phyloP scores from a whole-genome alignment of 148 eudicot genomes.

The Silene latifolia region DNA sequence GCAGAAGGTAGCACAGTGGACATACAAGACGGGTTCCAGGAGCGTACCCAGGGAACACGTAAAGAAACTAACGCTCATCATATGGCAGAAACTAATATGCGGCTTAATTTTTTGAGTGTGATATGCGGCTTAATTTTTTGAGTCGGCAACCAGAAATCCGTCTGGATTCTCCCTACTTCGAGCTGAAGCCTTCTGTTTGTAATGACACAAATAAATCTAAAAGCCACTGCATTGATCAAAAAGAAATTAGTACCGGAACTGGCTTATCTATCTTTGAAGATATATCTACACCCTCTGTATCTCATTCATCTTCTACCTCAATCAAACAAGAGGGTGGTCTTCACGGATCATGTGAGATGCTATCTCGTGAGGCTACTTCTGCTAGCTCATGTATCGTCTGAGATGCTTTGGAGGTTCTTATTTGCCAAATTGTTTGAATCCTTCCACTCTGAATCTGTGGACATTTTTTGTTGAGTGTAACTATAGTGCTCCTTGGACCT shows the following conservation, averaged over 20 bases:
- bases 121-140: conserved; percentile 59
- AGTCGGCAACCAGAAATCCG: conserved; percentile 57
- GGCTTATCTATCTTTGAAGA: conserved; percentile 36
- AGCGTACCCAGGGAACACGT: too few relatives aligned
- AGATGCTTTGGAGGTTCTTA: not conserved
- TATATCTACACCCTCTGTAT: conserved; percentile 35
- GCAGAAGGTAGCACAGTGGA: too few relatives aligned
- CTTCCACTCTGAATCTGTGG: too few relatives aligned
- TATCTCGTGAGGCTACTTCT: conserved; percentile 56
- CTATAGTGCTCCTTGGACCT: too few relatives aligned
- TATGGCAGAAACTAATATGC: too few relatives aligned
- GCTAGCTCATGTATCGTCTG: conserved; percentile 65
- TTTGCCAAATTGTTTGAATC: not conserved
- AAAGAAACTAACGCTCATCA: too few relatives aligned
- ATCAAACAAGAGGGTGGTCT: conserved; percentile 36
- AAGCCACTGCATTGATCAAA: conserved; percentile 29
- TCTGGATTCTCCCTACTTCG: conserved; percentile 62
- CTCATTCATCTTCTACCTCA: conserved; percentile 36
- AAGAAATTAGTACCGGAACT: conserved; percentile 27
- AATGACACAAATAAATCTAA: conserved; percentile 32
- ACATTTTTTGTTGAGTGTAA: too few relatives aligned
- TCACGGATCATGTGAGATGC: conserved; percentile 31
- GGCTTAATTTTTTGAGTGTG: too few relatives aligned
- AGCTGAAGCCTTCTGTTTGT: conserved; percentile 33
- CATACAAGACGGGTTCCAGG: too few relatives aligned